Base-by-base conservation (phyloP, 1,284 basidiomycete species). In the Tetrapyrgos nigripes region DNA sequence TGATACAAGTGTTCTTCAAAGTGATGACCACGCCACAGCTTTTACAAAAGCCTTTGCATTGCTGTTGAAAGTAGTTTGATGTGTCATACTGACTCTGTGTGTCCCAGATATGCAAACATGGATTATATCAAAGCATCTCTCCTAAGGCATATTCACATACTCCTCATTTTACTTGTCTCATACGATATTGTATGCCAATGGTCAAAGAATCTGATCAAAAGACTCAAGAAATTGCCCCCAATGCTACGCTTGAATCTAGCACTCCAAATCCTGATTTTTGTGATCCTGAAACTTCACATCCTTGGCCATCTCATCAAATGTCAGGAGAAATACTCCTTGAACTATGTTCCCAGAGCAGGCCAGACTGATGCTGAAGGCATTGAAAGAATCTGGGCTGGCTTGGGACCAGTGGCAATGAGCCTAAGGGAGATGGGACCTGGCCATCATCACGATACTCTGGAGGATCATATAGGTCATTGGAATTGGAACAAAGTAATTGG, bases 291-390 rank as follows among this genome's bases (percentile, higher is more conserved):
- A 51, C 59, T 68, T 9, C 73, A 74, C 55, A 58, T 70, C 26
- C 46, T 49, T 11, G 67, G 62, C 1, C 73, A 74, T 59, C 62
- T 58, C 2, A 10, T 50, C 0, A 5, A 35, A 1, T 69, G 66
- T 56, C 71, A 70, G 23, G 37, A 58, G 0, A 17, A 29, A 1
- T 72, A 33, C 45, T 70, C 68, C 0, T 62, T 73, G 17, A 70
- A 70, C 54, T 70, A 44, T 19, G 6, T 56, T 2, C 43, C 3
- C 0, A 50, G 64, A 1, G 63, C 59, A 17, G 70, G 62, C 1
- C 50, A 63, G 13, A 74, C 69, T 0, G 68, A 71, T 56, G 71
- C 69, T 1, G 70, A 75, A 48, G n/a, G n/a, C n/a, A n/a, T n/a
- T n/a, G n/a, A n/a, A 70, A n/a, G n/a, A n/a, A n/a, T n/a, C n/a